A percentile compares a stretch with the other conserved stretches of the same genome.
Evolutionary conservation across 352 stramenopile genomes (phyloP).

Genomic region (Pythium chondricola): DNA sequence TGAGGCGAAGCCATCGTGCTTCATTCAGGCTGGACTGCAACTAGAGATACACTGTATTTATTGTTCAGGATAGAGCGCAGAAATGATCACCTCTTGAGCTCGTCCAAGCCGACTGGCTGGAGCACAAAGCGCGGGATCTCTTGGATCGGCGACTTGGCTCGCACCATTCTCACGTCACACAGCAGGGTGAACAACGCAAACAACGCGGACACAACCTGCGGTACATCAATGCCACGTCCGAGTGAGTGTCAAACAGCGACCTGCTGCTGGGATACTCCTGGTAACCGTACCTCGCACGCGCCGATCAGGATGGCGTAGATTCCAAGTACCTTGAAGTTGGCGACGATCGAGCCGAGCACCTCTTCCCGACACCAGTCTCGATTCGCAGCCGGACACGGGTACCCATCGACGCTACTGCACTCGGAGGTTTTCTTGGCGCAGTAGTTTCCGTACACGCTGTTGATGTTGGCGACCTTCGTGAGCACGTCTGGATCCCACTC

Average conservation of each 20-base stretch:
- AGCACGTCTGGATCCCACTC: slow-evolving; percentile 34
- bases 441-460: slow-evolving; percentile 31
- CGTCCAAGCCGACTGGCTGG: slow-evolving; percentile 1
- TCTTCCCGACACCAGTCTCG: slow-evolving; percentile 40
- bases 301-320: slow-evolving; percentile 40
- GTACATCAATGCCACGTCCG: neutral
- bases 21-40: too few species aligned
- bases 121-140: slow-evolving; percentile 26
- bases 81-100: too few species aligned
- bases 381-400: slow-evolving; percentile 30
- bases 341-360: slow-evolving; percentile 36
- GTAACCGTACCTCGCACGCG: slow-evolving; percentile 11
- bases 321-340: slow-evolving; percentile 42
- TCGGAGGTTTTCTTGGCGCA: slow-evolving; percentile 26
- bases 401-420: slow-evolving; percentile 5
- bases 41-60: too few species aligned
- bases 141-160: slow-evolving; percentile 24
- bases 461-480: slow-evolving; percentile 26
- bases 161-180: slow-evolving; percentile 48
- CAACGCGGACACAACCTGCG: slow-evolving; percentile 33
- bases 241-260: neutral
- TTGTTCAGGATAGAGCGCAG: too few species aligned
- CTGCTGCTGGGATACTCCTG: too few species aligned
- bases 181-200: slow-evolving; percentile 55
- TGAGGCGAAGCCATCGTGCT: too few species aligned